Evolutionary conservation across 1,284 basidiomycete species (phyloP), one percentile per base, ranked within the genome.

Genomic region (Mixia osmundae): DNA sequence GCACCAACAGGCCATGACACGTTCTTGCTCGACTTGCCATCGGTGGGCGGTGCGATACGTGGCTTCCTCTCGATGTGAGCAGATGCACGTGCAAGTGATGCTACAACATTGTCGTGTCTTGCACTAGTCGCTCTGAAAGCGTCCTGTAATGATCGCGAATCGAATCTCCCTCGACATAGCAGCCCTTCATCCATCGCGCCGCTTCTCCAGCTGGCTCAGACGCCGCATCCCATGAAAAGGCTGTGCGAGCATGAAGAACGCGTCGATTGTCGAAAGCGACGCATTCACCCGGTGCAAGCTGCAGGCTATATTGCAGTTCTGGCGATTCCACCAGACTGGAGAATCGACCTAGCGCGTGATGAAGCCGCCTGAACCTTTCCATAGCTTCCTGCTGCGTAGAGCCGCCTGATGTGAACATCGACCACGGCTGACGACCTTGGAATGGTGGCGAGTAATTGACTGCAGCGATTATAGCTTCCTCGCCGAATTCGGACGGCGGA

Each of bases 371-470:
- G 4, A 28, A n/a, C 15, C 21, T 27, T 20, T 38, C 37, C 18
- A 14, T 46, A 37, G 35, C 46, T 35, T n/a, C 38, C 37, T 15
- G 24, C 22, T 0, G 40, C 39, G 9, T 38, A 26, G 4, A 42
- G n/a, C 29, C 8, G 41, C 37, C 34, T 39, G 43, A 22, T 30
- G 9, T 26, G 14, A 7, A 30, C 6, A 14, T n/a, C n/a, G n/a
- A 9, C 27, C 12, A 14, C 6, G 44, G 41, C 4, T 48, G 41
- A 0, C 77, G 77, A 0, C 76, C 80, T 59, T 94, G 85, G 66
- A 95, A 97, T 0, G 87, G 89, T 0, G 89, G 89, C 3, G 77
- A 76, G 58, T 91, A 95, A 57, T 87, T 91, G 52, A 95, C 66
- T 42, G 71, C 68, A 28, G 58, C 57, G 43, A 79, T 63, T 2